Base-by-base conservation (phyloP, 2,329 filamentous ascomycete species). In the Myotisia sp. region DNA sequence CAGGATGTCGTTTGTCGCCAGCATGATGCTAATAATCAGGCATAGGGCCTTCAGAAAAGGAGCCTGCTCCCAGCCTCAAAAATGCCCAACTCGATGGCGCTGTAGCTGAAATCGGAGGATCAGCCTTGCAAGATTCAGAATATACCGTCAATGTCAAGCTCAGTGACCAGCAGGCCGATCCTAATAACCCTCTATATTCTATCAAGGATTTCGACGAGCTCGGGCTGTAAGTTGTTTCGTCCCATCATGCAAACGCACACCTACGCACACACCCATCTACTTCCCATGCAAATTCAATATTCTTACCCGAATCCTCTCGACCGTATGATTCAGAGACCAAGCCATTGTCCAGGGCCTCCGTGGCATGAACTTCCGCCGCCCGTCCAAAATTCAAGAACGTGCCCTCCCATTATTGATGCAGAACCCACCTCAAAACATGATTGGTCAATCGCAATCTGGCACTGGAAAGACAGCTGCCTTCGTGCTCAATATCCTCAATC, bases 391-490 rank as follows among this genome's bases (percentile, higher is more conserved):
- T 45, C 90, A 98, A 64, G 90, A 93, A 58, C 83, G 79, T 47
- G 90, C 90, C 1, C 71, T 98, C 12, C 90, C 90, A 18, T 69
- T 98, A 36, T 79, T 98, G 51, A 71, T 98, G 43, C 65, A 71
- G 47, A 68, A 93, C 52, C 87, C 90, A n/a, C 79, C 87, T 1
- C 70, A 70, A 44, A 95, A 95, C 60, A 80, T 98, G 71, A 87
- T 98, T 52, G 90, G 86, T 3, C 90, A 98, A 61, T 98, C 90
- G n/a, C 90, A 98, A 59, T 98, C 90, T 2, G 90, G 90, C 47
- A 98, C 90, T 13, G 90, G 90, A 52, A 98, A 98, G 67, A 98
- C 90, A 0, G 90, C 86, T 13, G 90, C 90, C 14, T 98, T 98
- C 56, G 82, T 90, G 29, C 77, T 93, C 42, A 92, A 92, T 41